Percentiles rank a stretch among this genome's conserved stretches.
These are phyloP conservation scores for Yarrowia sp. DNA, from an alignment of 805 yeast species.

Conservation along the genomic window DNA sequence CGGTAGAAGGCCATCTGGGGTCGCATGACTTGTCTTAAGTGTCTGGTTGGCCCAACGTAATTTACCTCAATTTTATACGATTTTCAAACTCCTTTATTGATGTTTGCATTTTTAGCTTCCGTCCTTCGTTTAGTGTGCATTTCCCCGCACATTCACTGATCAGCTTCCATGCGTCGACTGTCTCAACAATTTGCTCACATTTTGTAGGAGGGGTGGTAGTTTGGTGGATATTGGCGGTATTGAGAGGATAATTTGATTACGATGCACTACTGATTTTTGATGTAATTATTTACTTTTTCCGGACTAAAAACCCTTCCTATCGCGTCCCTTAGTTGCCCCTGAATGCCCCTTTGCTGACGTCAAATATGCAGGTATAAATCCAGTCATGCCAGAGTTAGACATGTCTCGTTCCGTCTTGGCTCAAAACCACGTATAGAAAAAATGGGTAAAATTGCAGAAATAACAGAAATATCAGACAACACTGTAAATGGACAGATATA, in stretches of 20 bases:
- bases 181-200: background rate
- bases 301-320: too few relatives aligned
- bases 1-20: background rate
- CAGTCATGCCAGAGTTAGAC: background rate
- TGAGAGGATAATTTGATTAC: background rate
- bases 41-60: background rate
- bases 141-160: constrained; percentile 20
- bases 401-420: constrained; percentile 10
- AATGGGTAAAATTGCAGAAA: background rate
- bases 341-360: background rate
- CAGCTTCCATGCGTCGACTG: constrained; percentile 17
- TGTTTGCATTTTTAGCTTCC: background rate
- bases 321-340: background rate
- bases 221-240: too few relatives aligned
- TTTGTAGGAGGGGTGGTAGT: too few relatives aligned
- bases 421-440: background rate
- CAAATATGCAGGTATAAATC: background rate
- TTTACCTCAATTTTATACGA: background rate
- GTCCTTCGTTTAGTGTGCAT: background rate
- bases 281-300: background rate
- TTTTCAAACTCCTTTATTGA: background rate
- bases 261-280: background rate
- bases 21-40: background rate
- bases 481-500: background rate
- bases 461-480: background rate